These are phyloP conservation scores for Beauveria sp. DNA, from an alignment of 2,329 filamentous ascomycete species.

Conservation along the genomic window DNA sequence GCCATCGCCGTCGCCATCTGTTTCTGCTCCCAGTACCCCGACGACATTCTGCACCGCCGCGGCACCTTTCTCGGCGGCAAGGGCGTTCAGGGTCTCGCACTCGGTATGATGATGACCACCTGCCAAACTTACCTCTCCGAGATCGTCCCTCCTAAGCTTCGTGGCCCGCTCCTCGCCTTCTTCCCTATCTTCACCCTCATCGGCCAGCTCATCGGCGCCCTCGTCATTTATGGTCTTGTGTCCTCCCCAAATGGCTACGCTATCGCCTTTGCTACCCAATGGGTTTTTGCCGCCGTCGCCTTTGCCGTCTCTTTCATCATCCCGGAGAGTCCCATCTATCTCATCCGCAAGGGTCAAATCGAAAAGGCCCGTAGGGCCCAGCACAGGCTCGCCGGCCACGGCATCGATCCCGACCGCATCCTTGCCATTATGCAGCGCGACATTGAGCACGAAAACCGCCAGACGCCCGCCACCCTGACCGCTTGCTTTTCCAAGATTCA, in stretches of 20 bases:
- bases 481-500: slow-evolving; percentile 38
- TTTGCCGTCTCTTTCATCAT: slow-evolving; percentile 35
- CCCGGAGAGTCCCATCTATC: slow-evolving; percentile 43
- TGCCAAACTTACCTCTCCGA: slow-evolving; percentile 43
- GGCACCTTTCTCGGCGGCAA: slow-evolving; percentile 37
- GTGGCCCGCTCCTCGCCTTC: slow-evolving; percentile 39
- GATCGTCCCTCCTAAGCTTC: slow-evolving; percentile 35
- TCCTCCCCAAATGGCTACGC: slow-evolving; percentile 27
- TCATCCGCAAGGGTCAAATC: slow-evolving; percentile 33
- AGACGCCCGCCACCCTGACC: slow-evolving; percentile 26
- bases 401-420: slow-evolving; percentile 30
- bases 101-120: slow-evolving; percentile 36
- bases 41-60: slow-evolving; percentile 21
- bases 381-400: slow-evolving; percentile 37
- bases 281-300: slow-evolving; percentile 34
- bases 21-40: slow-evolving; percentile 17
- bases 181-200: slow-evolving; percentile 41
- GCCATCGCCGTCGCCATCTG: slow-evolving; percentile 27
- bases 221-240: slow-evolving; percentile 29
- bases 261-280: slow-evolving; percentile 35
- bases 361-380: slow-evolving; percentile 37
- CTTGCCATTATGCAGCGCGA: slow-evolving; percentile 39
- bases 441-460: slow-evolving; percentile 31
- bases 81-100: slow-evolving; percentile 35
- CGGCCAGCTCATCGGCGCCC: slow-evolving; percentile 38